phyloP scores from a whole-genome alignment of 139 green algal genomes.

The Protoeuglena noctilucae region DNA sequence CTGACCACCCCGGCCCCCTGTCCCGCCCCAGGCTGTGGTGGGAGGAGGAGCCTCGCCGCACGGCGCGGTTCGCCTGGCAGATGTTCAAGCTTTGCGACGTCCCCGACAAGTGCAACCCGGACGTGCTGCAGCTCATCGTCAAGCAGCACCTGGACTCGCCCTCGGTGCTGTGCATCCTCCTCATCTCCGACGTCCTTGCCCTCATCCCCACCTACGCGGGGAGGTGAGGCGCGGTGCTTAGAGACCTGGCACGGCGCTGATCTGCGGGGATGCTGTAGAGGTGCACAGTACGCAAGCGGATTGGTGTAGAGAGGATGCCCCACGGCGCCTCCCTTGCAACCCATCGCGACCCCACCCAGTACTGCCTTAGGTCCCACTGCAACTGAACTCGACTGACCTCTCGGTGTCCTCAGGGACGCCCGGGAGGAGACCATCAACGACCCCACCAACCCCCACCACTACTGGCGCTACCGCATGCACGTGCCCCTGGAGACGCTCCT shows the following conservation, averaged over 20 bases:
- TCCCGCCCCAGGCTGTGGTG: slow-evolving; percentile 25
- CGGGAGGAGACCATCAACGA: slow-evolving; percentile 90
- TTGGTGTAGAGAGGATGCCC: background rate
- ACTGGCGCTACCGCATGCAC: slow-evolving; percentile 71
- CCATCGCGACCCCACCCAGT: background rate
- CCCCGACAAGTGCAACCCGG: background rate
- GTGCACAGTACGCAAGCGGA: no score
- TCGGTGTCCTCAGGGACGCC: slow-evolving; percentile 23
- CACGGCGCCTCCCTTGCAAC: background rate
- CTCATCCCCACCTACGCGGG: slow-evolving; percentile 12
- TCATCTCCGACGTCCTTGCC: slow-evolving; percentile 42
- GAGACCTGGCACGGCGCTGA: no score
- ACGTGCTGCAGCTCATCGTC: background rate
- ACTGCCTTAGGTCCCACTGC: background rate
- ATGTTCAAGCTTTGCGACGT: slow-evolving; percentile 5
- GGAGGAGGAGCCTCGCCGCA: slow-evolving; percentile 53
- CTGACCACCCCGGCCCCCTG: no score
- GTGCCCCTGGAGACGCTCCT: slow-evolving; percentile 34
- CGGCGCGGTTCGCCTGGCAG: slow-evolving; percentile 54
- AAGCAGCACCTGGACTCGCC: slow-evolving; percentile 10
- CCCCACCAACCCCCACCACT: slow-evolving; percentile 79
- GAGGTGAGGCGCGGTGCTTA: no score
- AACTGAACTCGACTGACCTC: slow-evolving; percentile 11
- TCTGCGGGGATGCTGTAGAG: no score
- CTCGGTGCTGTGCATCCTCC: slow-evolving; percentile 19